These are phyloP conservation scores for Blastomyces silverae DNA, from an alignment of 2,329 filamentous ascomycete species.

Conservation along the genomic window DNA sequence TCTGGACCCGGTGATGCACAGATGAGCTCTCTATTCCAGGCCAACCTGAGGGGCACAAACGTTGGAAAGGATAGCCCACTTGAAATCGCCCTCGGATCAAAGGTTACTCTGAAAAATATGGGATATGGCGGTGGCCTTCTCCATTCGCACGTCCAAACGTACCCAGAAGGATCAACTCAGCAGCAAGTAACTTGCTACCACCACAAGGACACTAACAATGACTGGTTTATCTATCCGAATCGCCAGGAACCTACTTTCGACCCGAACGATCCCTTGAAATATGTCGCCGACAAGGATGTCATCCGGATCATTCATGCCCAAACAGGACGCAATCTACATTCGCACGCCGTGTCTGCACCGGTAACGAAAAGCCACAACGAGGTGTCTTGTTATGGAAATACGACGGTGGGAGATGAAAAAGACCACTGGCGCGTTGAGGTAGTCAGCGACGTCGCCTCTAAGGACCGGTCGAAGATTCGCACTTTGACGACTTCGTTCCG, in stretches of 20 bases:
- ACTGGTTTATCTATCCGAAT: conserved; percentile 98
- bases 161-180: conserved; percentile 84
- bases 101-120: conserved; percentile 97
- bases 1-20: conserved; percentile 97
- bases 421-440: conserved; percentile 96
- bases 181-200: conserved; percentile 99
- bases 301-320: conserved; percentile 89
- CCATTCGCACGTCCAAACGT: conserved; percentile 94
- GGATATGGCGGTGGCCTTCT: conserved; percentile 94
- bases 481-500: conserved; percentile 93
- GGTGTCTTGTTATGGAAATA: conserved; percentile 92
- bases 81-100: conserved; percentile 82
- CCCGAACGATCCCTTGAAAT: conserved; percentile 61
- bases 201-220: conserved; percentile 99
- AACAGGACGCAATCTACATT: conserved; percentile 95
- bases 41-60: conserved; percentile 86
- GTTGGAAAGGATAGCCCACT: conserved; percentile 92
- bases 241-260: conserved; percentile 68
- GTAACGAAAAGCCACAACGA: conserved; percentile 84
- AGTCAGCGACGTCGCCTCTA: conserved; percentile 78
- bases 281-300: conserved; percentile 67
- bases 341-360: conserved; percentile 81
- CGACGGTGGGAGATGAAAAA: conserved; percentile 92
- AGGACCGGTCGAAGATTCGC: conserved; percentile 74
- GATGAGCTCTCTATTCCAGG: conserved; percentile 99